These are phyloP conservation scores for Citrus reticulata DNA, from an alignment of 345 rosid genomes.

Conservation along the genomic window DNA sequence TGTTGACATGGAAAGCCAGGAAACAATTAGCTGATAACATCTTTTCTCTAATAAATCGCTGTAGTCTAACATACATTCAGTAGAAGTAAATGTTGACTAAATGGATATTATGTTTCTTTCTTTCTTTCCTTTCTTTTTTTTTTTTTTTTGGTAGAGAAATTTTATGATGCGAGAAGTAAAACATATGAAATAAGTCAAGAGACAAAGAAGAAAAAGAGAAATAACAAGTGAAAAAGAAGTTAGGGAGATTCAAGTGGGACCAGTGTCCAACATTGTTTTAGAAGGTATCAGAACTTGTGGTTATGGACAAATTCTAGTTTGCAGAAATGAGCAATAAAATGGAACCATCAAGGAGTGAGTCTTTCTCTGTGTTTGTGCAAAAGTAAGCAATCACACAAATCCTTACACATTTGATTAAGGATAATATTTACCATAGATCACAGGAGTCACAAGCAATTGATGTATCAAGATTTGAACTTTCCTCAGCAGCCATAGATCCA, in stretches of 20 bases:
- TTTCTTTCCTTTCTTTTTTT: not conserved
- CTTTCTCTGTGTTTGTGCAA: not conserved
- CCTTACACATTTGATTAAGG: not conserved
- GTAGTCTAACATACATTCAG: not conserved
- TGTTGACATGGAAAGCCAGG: conserved; percentile 28
- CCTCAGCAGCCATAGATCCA: conserved; percentile 45
- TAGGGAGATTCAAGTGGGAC: not conserved
- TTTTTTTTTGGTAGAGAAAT: not conserved
- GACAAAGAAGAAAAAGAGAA: not conserved
- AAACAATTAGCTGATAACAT: conserved; percentile 17
- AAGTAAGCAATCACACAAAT: not conserved
- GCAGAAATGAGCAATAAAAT: not conserved
- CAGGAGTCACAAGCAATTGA: conserved; percentile 99
- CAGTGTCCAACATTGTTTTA: not conserved
- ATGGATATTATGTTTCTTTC: not conserved
- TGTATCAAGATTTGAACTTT: conserved; percentile 71
- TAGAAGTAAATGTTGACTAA: not conserved
- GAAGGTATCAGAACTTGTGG: not conserved
- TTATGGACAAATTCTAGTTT: not conserved
- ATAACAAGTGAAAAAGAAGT: not conserved
- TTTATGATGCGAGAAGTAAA: not conserved
- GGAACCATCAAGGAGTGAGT: not conserved
- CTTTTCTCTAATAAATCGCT: not conserved
- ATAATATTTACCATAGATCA: conserved; percentile 68
- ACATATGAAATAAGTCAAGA: not conserved